Percentiles rank a stretch among this genome's conserved stretches.
Conservation (phyloP, 2,329 filamentous ascomycete genomes). For the Alternaria sp. region DNA sequence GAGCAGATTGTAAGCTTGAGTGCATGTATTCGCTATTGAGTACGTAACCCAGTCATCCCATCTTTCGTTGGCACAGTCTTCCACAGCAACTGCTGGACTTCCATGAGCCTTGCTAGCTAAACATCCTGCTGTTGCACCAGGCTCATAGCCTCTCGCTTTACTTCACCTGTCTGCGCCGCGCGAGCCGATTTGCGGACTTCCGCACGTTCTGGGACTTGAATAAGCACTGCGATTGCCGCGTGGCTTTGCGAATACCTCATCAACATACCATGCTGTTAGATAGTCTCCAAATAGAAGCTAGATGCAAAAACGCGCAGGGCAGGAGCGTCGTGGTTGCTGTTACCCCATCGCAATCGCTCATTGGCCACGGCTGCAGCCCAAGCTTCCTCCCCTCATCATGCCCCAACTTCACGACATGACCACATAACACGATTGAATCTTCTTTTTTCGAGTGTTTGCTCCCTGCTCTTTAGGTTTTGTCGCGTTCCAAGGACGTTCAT, state of each 20-base stretch:
- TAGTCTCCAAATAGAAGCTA: background rate
- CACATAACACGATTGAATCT: background rate
- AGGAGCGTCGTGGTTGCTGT: constrained; percentile 14
- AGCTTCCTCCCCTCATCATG: constrained; percentile 18
- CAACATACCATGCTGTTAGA: too few species aligned
- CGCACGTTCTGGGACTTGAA: background rate
- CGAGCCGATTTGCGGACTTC: too few species aligned
- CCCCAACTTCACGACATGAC: constrained; percentile 10
- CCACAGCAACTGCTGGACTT: background rate
- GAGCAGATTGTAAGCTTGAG: too few species aligned
- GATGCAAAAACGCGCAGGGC: background rate
- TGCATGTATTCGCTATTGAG: too few species aligned
- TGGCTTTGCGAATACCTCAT: background rate
- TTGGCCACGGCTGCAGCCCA: constrained; percentile 12
- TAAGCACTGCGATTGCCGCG: background rate
- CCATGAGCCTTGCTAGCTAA: background rate
- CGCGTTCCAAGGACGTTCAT: too few species aligned
- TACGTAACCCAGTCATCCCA: too few species aligned
- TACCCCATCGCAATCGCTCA: constrained; percentile 20
- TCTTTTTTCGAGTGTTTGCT: background rate
- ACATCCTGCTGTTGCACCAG: background rate
- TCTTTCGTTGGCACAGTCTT: background rate
- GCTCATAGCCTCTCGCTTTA: background rate
- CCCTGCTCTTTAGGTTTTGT: background rate
- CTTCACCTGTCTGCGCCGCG: background rate